Percentiles rank a stretch among this genome's conserved stretches.
These are phyloP conservation scores for Gaertneriomyces sp. DNA, from an alignment of 192 early-diverging fungal genomes.

Conservation along the genomic window DNA sequence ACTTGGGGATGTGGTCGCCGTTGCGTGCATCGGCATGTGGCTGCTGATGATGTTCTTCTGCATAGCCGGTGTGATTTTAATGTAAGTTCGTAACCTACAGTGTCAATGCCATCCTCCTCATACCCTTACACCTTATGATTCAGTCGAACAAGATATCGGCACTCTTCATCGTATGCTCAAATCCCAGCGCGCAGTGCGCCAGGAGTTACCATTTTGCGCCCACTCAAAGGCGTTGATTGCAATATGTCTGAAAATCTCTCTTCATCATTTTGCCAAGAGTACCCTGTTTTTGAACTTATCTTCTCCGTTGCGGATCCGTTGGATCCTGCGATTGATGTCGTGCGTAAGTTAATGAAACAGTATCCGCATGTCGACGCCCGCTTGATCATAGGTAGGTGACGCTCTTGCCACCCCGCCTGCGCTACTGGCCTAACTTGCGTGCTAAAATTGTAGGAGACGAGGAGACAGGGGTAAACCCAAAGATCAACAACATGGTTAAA, in stretches of 20 bases:
- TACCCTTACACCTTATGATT: too few species aligned
- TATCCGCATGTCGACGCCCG: conserved; percentile 72
- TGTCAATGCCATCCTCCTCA: too few species aligned
- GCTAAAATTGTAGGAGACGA: conserved; percentile 47
- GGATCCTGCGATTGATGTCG: conserved; percentile 82
- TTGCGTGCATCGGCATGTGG: too few species aligned
- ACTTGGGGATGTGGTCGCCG: too few species aligned
- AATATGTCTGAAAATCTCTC: conserved; percentile 77
- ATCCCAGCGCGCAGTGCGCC: conserved; percentile 32
- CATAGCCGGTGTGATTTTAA: too few species aligned
- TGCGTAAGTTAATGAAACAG: conserved; percentile 60
- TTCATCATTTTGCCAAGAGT: conserved; percentile 83
- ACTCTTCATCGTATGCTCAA: too few species aligned
- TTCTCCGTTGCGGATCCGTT: conserved; percentile 78
- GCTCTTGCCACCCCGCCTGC: neutral
- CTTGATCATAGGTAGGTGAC: conserved; percentile 70
- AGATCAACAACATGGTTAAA: conserved; percentile 68
- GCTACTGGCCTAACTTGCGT: too few species aligned
- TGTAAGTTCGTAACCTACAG: too few species aligned
- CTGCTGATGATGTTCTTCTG: too few species aligned
- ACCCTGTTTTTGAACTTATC: conserved; percentile 83
- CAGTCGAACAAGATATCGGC: too few species aligned
- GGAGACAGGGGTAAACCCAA: conserved; percentile 87
- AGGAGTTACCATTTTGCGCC: conserved; percentile 88
- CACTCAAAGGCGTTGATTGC: conserved; percentile 87